Percentiles rank a stretch among this genome's conserved stretches.
Conservation (phyloP, 768 basidiomycete species). For the Tulasnella sp. region DNA sequence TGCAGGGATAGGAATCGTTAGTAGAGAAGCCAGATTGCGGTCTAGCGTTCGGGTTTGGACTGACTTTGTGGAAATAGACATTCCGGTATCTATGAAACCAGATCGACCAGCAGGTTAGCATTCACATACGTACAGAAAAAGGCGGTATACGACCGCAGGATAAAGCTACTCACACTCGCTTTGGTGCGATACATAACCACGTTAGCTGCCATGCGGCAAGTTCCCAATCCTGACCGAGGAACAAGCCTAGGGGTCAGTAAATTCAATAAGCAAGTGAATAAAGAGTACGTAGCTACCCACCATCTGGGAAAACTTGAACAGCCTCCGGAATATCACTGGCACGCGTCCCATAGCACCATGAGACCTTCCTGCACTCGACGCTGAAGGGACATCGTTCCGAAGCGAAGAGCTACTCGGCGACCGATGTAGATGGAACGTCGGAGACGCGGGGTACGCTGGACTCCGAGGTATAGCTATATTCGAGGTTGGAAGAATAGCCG, state of each 20-base stretch:
- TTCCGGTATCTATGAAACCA: conserved; percentile 64
- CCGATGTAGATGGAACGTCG: conserved; percentile 6
- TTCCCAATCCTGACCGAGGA: conserved; percentile 74
- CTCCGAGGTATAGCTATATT: not conserved
- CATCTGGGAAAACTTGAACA: conserved; percentile 84
- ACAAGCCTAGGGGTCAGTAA: not conserved
- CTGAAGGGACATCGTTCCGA: not conserved
- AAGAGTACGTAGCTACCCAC: conserved; percentile 35
- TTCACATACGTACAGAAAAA: not conserved
- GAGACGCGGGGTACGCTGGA: conserved; percentile 7
- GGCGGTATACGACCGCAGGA: not conserved
- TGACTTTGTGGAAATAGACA: conserved; percentile 94
- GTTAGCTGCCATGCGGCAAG: conserved; percentile 93
- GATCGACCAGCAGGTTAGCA: not conserved
- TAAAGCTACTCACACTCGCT: conserved; percentile 64
- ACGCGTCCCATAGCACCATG: conserved; percentile 37
- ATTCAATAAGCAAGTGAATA: not conserved
- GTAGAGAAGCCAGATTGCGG: not conserved
- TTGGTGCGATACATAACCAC: conserved; percentile 85
- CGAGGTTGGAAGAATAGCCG: not conserved
- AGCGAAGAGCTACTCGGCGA: not conserved
- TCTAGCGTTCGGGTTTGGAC: conserved; percentile 25
- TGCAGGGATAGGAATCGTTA: not conserved
- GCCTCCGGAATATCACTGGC: conserved; percentile 69
- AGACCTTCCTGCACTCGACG: not conserved